Evolutionary conservation across 2,329 filamentous ascomycete genomes (phyloP).

Genomic region (Aspergillus clavatus): DNA sequence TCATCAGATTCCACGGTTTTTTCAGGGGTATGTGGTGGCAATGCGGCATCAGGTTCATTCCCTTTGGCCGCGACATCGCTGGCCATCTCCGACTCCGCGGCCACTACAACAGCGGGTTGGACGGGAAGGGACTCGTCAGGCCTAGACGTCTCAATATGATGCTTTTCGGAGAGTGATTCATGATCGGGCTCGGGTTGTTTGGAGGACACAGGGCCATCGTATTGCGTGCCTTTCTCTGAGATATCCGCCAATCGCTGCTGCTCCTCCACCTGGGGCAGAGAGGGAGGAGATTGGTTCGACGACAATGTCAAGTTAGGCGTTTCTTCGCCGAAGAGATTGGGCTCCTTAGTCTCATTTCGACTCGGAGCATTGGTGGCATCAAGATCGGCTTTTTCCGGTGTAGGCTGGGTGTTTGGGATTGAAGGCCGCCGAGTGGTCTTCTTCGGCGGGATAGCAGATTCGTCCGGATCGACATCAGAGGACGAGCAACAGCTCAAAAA

Average conservation of each 20-base stretch:
- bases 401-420: constrained; percentile 33
- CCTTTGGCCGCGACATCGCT: constrained; percentile 15
- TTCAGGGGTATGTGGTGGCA: constrained; percentile 11
- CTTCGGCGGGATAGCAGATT: constrained; percentile 43
- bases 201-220: constrained; percentile 25
- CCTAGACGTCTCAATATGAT: constrained; percentile 11
- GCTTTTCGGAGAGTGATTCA: constrained; percentile 10
- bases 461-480: constrained; percentile 42
- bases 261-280: constrained; percentile 25
- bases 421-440: constrained; percentile 39
- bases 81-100: constrained; percentile 16
- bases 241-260: constrained; percentile 27
- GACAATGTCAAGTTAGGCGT: constrained; percentile 32
- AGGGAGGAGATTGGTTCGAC: constrained; percentile 23
- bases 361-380: constrained; percentile 37
- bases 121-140: constrained; percentile 3
- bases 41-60: constrained; percentile 14
- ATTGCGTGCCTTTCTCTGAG: constrained; percentile 35
- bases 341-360: constrained; percentile 37
- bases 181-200: constrained; percentile 13
- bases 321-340: constrained; percentile 33
- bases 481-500: constrained; percentile 48
- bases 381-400: constrained; percentile 38
- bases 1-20: constrained; percentile 48
- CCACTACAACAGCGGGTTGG: constrained; percentile 8